Evolutionary conservation across 805 yeast genomes (phyloP), one percentile per base, ranked within the genome.

Genomic region (Suhomyces pyralidae): DNA sequence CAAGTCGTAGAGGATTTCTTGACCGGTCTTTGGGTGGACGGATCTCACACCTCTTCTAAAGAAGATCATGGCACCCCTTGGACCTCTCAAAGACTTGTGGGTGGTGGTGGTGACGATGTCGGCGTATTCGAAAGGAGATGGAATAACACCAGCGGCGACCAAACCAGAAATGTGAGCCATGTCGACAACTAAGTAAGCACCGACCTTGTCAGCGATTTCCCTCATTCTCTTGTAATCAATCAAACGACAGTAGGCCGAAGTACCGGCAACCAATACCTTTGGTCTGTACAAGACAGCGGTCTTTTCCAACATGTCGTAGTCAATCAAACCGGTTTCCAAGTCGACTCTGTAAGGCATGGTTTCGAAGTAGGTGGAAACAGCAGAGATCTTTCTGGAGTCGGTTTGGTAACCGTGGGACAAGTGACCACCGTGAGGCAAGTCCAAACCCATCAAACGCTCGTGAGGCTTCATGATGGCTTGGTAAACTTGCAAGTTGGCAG

Each of bases 121-220:
- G 52, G 97, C 88, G 73, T 86, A 83, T 65, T 86, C 86, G 76
- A 93, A 93, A 54, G 99, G 99, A 40, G 96, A 88, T 62, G 89
- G 91, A 44, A 89, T 86, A 52, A 91, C 97, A 59, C 92, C 94
- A 47, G 97, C 97, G 52, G 99, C 93, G 50, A 93, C 88, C 58
- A 93, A 79, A 61, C 99, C 99, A 22, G 97, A 90, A 58, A 91
- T 93, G 72, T 93, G 99, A 30, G 99, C 97, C 98, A 93, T 93
- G 70, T 93, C 99, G 52, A 90, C 85, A 73, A 93, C 76, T 57
- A 93, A 78, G 72, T 92, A 92, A 48, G 98, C 97, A 60, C 96
- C 96, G 59, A 91, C 96, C 59, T 83, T 85, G 74, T 90, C 93
- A 47, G 97, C 94, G 60, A 93, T 93, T 71, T 85, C 83, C 66